Percentiles rank a stretch among this genome's conserved stretches.
phyloP scores from a whole-genome alignment of 2,329 filamentous ascomycete genomes.

The Akanthomyces uredinophilus region DNA sequence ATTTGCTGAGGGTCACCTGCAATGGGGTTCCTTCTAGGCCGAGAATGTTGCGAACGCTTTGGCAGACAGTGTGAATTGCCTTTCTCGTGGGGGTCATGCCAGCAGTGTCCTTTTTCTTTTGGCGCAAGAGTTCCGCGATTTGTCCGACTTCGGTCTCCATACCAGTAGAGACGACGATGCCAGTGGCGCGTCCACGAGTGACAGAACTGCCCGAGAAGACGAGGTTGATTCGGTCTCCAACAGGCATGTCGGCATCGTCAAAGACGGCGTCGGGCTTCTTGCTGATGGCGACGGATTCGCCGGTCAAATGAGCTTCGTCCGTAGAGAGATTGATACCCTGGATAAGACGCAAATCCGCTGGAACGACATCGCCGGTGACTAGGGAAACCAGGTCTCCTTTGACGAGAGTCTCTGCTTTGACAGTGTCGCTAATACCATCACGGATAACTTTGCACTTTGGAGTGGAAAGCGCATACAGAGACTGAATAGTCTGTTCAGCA shows the following conservation, averaged over 20 bases:
- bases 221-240: constrained; percentile 67
- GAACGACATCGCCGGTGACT: constrained; percentile 62
- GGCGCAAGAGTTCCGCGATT: constrained; percentile 65
- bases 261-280: constrained; percentile 57
- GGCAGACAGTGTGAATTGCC: constrained; percentile 38
- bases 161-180: constrained; percentile 64
- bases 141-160: constrained; percentile 72
- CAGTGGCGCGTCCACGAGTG: constrained; percentile 63
- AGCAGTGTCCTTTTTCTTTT: constrained; percentile 42
- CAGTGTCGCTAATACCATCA: constrained; percentile 43
- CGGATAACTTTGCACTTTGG: constrained; percentile 56
- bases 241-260: constrained; percentile 48
- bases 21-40: constrained; percentile 73
- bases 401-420: constrained; percentile 55
- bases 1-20: constrained; percentile 78
- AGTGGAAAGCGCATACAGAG: constrained; percentile 52
- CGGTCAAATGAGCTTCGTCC: constrained; percentile 70
- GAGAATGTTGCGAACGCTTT: constrained; percentile 48
- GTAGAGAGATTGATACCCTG: constrained; percentile 69
- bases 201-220: constrained; percentile 68
- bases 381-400: constrained; percentile 61
- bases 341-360: constrained; percentile 61
- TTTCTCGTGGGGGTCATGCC: constrained; percentile 39
- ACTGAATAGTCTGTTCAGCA: constrained; percentile 58
- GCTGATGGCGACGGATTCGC: constrained; percentile 65